Evolutionary conservation across 768 basidiomycete genomes (phyloP), one percentile per base, ranked within the genome.

Genomic region (Sporobolomyces phaffii): DNA sequence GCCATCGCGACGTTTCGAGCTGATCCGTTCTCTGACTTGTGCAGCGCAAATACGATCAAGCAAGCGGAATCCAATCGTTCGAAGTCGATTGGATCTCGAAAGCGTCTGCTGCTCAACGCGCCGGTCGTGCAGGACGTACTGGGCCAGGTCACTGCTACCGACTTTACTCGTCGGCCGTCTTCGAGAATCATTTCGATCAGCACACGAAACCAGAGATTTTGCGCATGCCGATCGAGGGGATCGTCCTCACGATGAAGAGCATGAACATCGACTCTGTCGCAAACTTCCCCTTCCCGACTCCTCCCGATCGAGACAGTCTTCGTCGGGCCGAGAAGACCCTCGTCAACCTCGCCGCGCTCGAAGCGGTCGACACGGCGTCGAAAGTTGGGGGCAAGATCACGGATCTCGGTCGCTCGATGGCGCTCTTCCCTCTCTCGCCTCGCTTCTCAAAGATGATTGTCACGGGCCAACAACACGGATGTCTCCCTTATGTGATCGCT

Each of bases 131-230:
- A 0, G 96, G 96, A 15, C 90, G 96, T 66, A 97, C 91, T 18
- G 94, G 96, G 5, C 94, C 96, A 18, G 96, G 96, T 31, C 96
- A 98, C 78, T 98, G 96, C 78, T 98, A 98, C 77, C 85, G 96
- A 43, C 84, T 98, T 17, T 98, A 94, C 79, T 97, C 94, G 11
- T 93, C 91, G 13, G 90, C 93, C 20, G 82, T 99, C 18, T 98
- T 84, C 77, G 96, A 98, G 76, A 85, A 93, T 75, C 85, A 94
- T 77, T 94, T 98, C 75, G 87, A 89, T 36, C 79, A 85, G 63
- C 94, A 94, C 77, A 83, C 90, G 0, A 80, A 84, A 64, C 96
- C 96, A 3, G 96, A 99, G 77, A 93, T 98, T 62, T 82, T 91
- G 48, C 87, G 93, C 28, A 91, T 90, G 80, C 93, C 96, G 0